Evolutionary conservation across 1,284 basidiomycete species (phyloP), one percentile per base, ranked within the genome.

Genomic region (Ceratobasidium sp.): DNA sequence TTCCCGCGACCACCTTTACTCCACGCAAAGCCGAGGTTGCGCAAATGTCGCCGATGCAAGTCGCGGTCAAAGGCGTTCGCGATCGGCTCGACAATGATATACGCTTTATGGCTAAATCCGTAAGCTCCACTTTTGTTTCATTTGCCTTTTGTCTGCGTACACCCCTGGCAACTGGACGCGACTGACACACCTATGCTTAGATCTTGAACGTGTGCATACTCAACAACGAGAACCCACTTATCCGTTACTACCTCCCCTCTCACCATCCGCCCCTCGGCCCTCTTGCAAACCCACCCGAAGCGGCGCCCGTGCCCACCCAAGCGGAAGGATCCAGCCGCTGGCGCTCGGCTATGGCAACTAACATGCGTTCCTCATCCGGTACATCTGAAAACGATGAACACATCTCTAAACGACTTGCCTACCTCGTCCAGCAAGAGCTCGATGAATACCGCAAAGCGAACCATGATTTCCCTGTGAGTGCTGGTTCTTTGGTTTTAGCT

Each of bases 131-230:
- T 49, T 8, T 23, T 55, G 7, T 14, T 11, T 44, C n/a, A 23
- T 30, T 23, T 32, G 23, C 23, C 73, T 16, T n/a, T 47, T 73
- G 13, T 5, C n/a, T 13, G 21, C 46, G 11, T 1, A 43, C 1
- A 49, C 21, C 16, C 75, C 70, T 78, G 76, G 76, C 77, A 54
- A 30, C 21, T 44, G 9, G 16, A 30, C 58, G 43, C 14, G 46
- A 28, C 67, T 76, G 69, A 76, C 78, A 18, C 46, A n/a, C n/a
- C n/a, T 46, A 71, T 16, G 62, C 28, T 23, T 80, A 95, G 94
- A 91, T 98, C 75, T 82, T 94, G 44, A 98, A 98, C 79, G 83
- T 96, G 14, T 95, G 97, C 80, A 91, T 98, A 28, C 90, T 94
- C 0, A 83, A 99, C 62, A 93, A 96, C 79, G 98, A 99, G 81